phyloP scores from a whole-genome alignment of 208 protist genomes.

The Wallacemonas collosoma region DNA sequence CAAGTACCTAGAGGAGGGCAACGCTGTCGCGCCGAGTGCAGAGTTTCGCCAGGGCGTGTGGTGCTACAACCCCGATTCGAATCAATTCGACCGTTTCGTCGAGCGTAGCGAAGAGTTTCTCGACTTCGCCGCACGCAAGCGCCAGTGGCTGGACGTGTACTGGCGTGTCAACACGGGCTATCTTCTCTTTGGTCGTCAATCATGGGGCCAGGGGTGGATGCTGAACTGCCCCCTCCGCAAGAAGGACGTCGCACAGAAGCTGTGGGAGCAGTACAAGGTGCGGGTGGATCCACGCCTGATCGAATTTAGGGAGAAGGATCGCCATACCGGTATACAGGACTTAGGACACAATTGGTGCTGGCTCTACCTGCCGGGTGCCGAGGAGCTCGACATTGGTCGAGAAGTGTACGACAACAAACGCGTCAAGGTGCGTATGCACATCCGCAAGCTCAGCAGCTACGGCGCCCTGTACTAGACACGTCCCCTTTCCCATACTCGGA shows the following conservation, averaged over 20 bases:
- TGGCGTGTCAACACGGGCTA: conserved; percentile 94
- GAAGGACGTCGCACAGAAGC: conserved; percentile 87
- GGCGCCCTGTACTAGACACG: conserved; percentile 67
- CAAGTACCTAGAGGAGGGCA: conserved; percentile 79
- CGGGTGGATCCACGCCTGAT: conserved; percentile 85
- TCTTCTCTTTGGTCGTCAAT: conserved; percentile 86
- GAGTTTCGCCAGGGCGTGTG: conserved; percentile 82
- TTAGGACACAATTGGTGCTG: conserved; percentile 94
- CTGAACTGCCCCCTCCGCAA: conserved; percentile 91
- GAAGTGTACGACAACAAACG: conserved; percentile 94
- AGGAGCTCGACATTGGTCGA: conserved; percentile 88
- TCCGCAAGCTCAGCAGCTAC: conserved; percentile 81
- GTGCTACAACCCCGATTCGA: conserved; percentile 90
- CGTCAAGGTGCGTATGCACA: conserved; percentile 92
- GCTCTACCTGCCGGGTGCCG: conserved; percentile 90
- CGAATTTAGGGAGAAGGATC: conserved; percentile 89
- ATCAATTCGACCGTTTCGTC: conserved; percentile 86
- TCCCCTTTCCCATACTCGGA: not conserved
- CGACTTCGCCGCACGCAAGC: conserved; percentile 90
- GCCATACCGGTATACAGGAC: conserved; percentile 89
- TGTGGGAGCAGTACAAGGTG: conserved; percentile 94
- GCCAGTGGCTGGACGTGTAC: conserved; percentile 93
- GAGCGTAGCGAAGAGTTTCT: conserved; percentile 90
- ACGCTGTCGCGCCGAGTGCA: conserved; percentile 59
- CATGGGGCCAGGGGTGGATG: conserved; percentile 89